Evolutionary conservation across 1,284 basidiomycete species (phyloP).

Genomic region (Cryptococcus amylolentus): DNA sequence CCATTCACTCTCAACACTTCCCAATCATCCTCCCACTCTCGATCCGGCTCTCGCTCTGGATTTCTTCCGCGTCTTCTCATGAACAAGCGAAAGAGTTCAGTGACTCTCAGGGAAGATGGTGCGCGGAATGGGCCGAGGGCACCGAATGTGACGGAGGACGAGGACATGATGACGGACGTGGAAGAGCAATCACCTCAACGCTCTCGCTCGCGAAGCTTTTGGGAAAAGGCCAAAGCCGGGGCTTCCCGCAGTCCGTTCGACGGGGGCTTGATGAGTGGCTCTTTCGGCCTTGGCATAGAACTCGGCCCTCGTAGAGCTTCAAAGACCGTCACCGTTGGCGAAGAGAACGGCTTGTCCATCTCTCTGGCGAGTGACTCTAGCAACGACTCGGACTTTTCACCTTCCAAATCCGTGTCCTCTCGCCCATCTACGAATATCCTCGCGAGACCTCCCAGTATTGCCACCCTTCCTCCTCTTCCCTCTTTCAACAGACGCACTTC

Average conservation of each 20-base stretch:
- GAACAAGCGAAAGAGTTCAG: conserved; percentile 10
- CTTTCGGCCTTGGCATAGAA: conserved; percentile 9
- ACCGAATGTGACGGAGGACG: conserved; percentile 1
- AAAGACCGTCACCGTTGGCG: background rate
- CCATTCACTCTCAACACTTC: background rate
- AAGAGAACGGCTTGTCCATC: conserved; percentile 7
- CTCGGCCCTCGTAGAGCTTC: conserved; percentile 9
- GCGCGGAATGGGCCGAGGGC: background rate
- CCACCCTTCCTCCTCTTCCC: background rate
- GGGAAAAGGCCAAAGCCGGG: conserved; percentile 2
- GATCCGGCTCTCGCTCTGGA: conserved; percentile 4
- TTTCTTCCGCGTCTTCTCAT: conserved; percentile 13
- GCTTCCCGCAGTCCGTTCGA: conserved; percentile 9
- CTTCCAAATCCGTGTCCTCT: conserved; percentile 12
- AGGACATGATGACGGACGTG: conserved; percentile 17
- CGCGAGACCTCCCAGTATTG: background rate
- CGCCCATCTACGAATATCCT: background rate
- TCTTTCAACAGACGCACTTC: background rate
- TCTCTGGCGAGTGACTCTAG: conserved; percentile 22
- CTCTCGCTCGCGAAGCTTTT: background rate
- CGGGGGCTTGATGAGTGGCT: conserved; percentile 7
- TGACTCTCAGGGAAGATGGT: background rate
- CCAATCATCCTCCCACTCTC: conserved; percentile 2
- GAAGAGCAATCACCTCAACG: conserved; percentile 7
- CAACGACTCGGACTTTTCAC: conserved; percentile 17